Percentiles rank a stretch among this genome's conserved stretches.
These are phyloP conservation scores for Amaranthus hypochondriacus DNA, from an alignment of 148 eudicot genomes.

Conservation along the genomic window DNA sequence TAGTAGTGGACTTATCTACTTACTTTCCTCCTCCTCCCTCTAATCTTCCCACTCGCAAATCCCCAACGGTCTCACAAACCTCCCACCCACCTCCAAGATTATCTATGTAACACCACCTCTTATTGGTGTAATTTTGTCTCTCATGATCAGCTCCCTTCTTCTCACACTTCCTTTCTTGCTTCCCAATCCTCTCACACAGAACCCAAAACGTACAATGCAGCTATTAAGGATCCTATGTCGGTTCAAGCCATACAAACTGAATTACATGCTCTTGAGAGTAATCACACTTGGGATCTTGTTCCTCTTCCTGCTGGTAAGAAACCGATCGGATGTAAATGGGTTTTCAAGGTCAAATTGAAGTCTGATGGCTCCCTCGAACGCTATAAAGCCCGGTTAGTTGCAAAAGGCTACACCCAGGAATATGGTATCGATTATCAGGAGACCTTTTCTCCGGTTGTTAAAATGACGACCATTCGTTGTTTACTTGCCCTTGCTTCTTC, in stretches of 20 bases:
- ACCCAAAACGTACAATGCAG: background rate
- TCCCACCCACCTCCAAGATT: background rate
- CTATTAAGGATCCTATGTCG: background rate
- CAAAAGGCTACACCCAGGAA: background rate
- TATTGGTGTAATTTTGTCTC: background rate
- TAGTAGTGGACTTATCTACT: no score
- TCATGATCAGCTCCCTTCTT: background rate
- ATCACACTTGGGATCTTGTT: background rate
- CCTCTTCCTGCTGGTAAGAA: background rate
- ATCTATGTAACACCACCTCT: background rate
- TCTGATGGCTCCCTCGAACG: background rate
- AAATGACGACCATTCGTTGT: background rate
- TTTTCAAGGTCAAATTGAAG: background rate
- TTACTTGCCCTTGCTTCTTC: background rate
- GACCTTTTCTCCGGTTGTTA: background rate
- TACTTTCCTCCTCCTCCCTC: no score
- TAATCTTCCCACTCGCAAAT: no score
- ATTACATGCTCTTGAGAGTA: background rate
- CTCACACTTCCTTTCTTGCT: background rate
- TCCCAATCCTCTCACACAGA: background rate
- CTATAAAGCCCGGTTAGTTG: background rate
- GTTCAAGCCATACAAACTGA: background rate
- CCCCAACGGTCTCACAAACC: background rate
- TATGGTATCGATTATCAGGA: background rate
- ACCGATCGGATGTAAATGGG: background rate